These are phyloP conservation scores for Apocynum venetum DNA, from an alignment of 257 asterid genomes.

Conservation along the genomic window DNA sequence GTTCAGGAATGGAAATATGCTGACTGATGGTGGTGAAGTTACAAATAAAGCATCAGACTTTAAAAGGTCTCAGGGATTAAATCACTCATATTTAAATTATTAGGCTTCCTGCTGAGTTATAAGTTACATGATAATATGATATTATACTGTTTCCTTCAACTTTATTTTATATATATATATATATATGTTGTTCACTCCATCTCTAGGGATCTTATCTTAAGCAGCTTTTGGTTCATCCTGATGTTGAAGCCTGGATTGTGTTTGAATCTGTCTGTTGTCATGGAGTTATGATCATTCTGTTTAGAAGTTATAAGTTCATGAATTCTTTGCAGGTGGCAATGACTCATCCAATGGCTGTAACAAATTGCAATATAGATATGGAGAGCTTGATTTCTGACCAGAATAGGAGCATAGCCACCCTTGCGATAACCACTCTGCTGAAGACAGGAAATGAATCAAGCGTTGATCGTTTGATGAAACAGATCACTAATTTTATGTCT, in stretches of 20 bases:
- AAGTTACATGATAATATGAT: neutral
- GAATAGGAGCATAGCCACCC: constrained; percentile 91
- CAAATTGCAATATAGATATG: constrained; percentile 94
- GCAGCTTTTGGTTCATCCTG: neutral
- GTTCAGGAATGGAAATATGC: neutral
- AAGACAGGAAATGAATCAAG: constrained; percentile 96
- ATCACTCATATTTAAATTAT: neutral
- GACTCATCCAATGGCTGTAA: constrained; percentile 92
- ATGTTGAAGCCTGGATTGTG: neutral
- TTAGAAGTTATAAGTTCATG: neutral
- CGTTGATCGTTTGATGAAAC: constrained; percentile 92
- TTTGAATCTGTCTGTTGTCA: neutral
- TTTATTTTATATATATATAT: neutral
- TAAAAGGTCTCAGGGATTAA: neutral
- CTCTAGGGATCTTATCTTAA: neutral
- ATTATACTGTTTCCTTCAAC: neutral
- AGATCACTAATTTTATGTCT: constrained; percentile 90
- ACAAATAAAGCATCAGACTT: neutral
- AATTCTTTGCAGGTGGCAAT: constrained; percentile 71
- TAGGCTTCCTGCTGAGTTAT: neutral
- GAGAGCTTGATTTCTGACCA: constrained; percentile 95
- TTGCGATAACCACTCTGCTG: constrained; percentile 87
- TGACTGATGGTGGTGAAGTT: neutral
- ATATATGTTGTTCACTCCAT: neutral
- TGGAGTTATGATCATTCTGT: neutral